A percentile compares a stretch with the other conserved stretches of the same genome.
These are phyloP conservation scores for Scheffersomyces lignicola DNA, from an alignment of 1,139 yeast genomes.

Conservation along the genomic window DNA sequence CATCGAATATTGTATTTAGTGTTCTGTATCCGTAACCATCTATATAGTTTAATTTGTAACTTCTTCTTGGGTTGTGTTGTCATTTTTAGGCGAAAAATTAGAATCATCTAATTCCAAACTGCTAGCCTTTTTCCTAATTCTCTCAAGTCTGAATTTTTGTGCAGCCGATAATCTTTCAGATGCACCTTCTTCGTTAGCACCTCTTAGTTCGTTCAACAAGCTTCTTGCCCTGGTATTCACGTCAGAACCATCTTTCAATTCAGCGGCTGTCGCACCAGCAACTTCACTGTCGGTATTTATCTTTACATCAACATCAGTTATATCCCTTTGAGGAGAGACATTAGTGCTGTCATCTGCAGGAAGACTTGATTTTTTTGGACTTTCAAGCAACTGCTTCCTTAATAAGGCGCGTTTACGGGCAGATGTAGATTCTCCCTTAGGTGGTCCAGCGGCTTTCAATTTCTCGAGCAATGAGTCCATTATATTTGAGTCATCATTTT, in stretches of 20 bases:
- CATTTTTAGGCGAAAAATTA: constrained; percentile 1
- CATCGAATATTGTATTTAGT: constrained; percentile 1
- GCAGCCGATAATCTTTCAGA: constrained; percentile 30
- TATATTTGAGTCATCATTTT: constrained; percentile 49
- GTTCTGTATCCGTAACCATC: background rate
- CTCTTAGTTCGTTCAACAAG: constrained; percentile 57
- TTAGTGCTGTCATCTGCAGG: constrained; percentile 10
- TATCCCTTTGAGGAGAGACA: constrained; percentile 10
- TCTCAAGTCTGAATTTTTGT: constrained; percentile 38
- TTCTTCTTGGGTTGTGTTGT: too few species aligned
- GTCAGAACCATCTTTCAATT: constrained; percentile 10
- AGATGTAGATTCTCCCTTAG: constrained; percentile 71
- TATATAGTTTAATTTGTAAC: background rate
- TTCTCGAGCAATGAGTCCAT: constrained; percentile 76
- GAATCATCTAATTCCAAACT: constrained; percentile 6
- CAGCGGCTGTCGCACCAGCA: constrained; percentile 4
- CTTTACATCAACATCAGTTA: constrained; percentile 8
- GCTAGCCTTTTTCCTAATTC: constrained; percentile 16
- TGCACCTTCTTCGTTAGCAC: constrained; percentile 24
- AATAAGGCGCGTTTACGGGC: constrained; percentile 83
- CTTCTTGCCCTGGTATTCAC: constrained; percentile 54
- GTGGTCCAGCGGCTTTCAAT: constrained; percentile 71
- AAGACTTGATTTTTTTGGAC: constrained; percentile 22
- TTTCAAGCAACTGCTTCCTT: constrained; percentile 56
- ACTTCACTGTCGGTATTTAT: constrained; percentile 5